Percentiles rank a stretch among this genome's conserved stretches.
Evolutionary conservation across 441 rosid species (phyloP).

Genomic region (Macaranga tanarius): DNA sequence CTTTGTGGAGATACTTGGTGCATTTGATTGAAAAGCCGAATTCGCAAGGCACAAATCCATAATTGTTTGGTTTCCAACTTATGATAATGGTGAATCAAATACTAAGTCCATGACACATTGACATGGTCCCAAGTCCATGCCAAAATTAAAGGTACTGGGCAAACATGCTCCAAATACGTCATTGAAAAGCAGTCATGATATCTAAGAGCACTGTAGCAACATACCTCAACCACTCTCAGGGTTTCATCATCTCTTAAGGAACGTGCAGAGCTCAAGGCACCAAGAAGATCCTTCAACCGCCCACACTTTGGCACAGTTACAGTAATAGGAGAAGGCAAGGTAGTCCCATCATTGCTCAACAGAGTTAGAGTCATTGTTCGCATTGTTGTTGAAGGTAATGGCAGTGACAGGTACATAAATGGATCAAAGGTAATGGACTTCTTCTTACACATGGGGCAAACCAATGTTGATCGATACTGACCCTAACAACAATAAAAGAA

Average conservation of each 20-base stretch:
- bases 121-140: conserved; percentile 4
- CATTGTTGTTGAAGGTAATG: conserved; percentile 63
- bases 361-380: conserved; percentile 63
- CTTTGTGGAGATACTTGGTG: neutral
- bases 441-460: conserved; percentile 63
- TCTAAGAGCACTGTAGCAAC: conserved; percentile 9
- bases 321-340: conserved; percentile 44
- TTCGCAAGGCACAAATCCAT: neutral
- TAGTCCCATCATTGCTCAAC: conserved; percentile 47
- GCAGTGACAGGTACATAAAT: conserved; percentile 65
- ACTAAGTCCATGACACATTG: neutral
- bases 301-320: conserved; percentile 59
- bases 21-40: neutral
- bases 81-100: neutral
- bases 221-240: conserved; percentile 63
- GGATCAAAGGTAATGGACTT: conserved; percentile 74
- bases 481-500: conserved; percentile 44
- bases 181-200: neutral
- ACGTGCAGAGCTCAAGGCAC: conserved; percentile 49
- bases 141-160: neutral
- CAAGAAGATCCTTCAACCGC: conserved; percentile 54
- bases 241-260: conserved; percentile 50
- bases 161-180: conserved; percentile 7
- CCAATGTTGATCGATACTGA: conserved; percentile 61
- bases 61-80: neutral